These are phyloP conservation scores for Diaporthe aspalathi DNA, from an alignment of 2,329 filamentous ascomycete species.

Conservation along the genomic window DNA sequence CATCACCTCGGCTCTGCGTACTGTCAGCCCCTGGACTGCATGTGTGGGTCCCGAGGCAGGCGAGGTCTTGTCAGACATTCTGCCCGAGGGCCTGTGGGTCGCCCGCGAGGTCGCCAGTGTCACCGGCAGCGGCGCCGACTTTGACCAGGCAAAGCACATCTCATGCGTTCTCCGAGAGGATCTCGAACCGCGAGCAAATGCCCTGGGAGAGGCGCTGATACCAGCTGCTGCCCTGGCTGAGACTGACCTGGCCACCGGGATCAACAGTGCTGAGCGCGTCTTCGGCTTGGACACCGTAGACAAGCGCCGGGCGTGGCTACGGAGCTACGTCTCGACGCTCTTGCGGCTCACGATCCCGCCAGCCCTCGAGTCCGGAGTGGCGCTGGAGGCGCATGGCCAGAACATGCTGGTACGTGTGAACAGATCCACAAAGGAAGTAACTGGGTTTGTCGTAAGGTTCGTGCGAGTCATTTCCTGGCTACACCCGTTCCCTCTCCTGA, in stretches of 20 bases:
- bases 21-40: constrained; percentile 9
- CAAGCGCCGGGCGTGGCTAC: background rate
- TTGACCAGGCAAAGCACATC: constrained; percentile 20
- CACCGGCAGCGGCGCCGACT: constrained; percentile 20
- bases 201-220: constrained; percentile 4
- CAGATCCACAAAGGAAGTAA: constrained; percentile 18
- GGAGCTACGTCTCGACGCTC: constrained; percentile 8
- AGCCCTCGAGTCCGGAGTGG: constrained; percentile 5
- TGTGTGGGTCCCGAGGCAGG: constrained; percentile 20
- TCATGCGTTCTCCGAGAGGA: constrained; percentile 18
- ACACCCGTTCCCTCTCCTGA: background rate
- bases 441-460: constrained; percentile 22
- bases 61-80: background rate
- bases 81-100: constrained; percentile 7
- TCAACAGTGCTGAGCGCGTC: constrained; percentile 9
- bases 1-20: constrained; percentile 22
- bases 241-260: background rate
- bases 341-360: background rate
- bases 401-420: constrained; percentile 23
- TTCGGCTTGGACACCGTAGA: constrained; percentile 1
- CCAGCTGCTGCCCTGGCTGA: constrained; percentile 16
- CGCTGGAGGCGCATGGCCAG: constrained; percentile 25
- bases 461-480: background rate
- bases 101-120: constrained; percentile 25
- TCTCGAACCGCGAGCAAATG: constrained; percentile 16